Conservation (phyloP, 805 yeast species). For the Pichia phayaonensis region DNA sequence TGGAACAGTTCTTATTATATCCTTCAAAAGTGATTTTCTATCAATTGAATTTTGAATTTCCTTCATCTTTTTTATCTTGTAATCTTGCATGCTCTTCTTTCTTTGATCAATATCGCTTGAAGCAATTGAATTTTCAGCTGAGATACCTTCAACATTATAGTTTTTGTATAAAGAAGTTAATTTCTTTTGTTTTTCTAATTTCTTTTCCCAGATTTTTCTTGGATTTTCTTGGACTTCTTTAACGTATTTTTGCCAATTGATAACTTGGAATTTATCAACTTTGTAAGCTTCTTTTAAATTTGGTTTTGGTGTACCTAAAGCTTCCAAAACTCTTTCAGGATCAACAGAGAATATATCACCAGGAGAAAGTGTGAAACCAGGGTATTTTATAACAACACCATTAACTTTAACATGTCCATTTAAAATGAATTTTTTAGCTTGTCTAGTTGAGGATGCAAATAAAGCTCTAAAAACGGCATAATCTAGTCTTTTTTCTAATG, state of each 20-base stretch:
- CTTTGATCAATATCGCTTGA: slow-evolving; percentile 23
- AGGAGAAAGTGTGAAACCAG: slow-evolving; percentile 66
- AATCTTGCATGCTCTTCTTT: slow-evolving; percentile 20
- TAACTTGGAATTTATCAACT: slow-evolving; percentile 64
- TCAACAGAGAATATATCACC: slow-evolving; percentile 85
- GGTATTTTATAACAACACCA: slow-evolving; percentile 70
- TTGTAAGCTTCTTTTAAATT: slow-evolving; percentile 57
- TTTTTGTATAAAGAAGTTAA: slow-evolving; percentile 27
- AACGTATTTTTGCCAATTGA: slow-evolving; percentile 70
- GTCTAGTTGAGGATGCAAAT: slow-evolving; percentile 91
- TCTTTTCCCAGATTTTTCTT: slow-evolving; percentile 45
- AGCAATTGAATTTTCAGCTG: slow-evolving; percentile 14
- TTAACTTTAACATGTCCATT: slow-evolving; percentile 81
- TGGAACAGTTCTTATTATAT: slow-evolving; percentile 30
- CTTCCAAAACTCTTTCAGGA: slow-evolving; percentile 79
- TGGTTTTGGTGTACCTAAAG: slow-evolving; percentile 83
- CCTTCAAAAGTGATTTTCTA: slow-evolving; percentile 39
- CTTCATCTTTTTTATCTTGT: slow-evolving; percentile 31
- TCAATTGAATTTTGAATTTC: slow-evolving; percentile 29
- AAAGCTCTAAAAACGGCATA: slow-evolving; percentile 84
- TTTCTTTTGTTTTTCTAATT: slow-evolving; percentile 35
- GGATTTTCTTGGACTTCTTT: slow-evolving; percentile 51
- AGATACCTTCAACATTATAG: slow-evolving; percentile 17
- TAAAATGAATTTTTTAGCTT: slow-evolving; percentile 81
- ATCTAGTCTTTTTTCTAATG: slow-evolving; percentile 82